Base-by-base conservation (phyloP, 805 yeast genomes). In the Cyberlindnera petersonii region DNA sequence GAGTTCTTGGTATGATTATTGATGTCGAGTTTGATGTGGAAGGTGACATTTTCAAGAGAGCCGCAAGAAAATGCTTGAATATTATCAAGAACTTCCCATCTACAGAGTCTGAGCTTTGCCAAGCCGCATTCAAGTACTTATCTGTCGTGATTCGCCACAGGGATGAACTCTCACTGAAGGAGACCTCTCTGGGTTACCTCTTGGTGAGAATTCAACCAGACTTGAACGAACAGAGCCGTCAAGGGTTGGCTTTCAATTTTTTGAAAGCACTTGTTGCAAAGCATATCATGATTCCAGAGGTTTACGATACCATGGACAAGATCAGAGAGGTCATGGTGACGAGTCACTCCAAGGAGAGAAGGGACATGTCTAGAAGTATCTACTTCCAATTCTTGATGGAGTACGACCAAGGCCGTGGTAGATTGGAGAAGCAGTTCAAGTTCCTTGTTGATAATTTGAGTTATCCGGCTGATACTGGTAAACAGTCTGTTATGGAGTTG, bases 401-500 rank as follows among this genome's bases (percentile, higher is more conserved):
- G 52, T 93, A 86, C 55, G 98, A 95, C 52, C 97, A 91, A 64
- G 88, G 98, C 23, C 73, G 80, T 51, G 88, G 91, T 4, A 75
- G 86, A 47, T 59, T 93, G 33, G 93, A 85, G 47, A 85, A 82
- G 50, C 94, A 86, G 48, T 81, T 91, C 63, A 78, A 81, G 47
- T 79, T 82, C 56, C 68, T 93, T 60, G 84, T 89, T 8, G 77
- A 76, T 39, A 93, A 93, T 58, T 65, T 93, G 47, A 72, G 79
- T 18, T 93, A 93, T 57, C 89, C 94, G 5, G 79, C 95, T 4
- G 84, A 84, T 42, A 71, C 77, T 29, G 98, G 98, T 37, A 71
- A 97, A 37, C 82, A 82, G 48, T 86, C 97, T 0, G 95, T 87
- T 3, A 75, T 93, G 85, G 98, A 93, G 53, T 68, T 91, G 53